These are phyloP conservation scores for Trichosporon faecale DNA, from an alignment of 1,284 basidiomycete species.

Conservation along the genomic window DNA sequence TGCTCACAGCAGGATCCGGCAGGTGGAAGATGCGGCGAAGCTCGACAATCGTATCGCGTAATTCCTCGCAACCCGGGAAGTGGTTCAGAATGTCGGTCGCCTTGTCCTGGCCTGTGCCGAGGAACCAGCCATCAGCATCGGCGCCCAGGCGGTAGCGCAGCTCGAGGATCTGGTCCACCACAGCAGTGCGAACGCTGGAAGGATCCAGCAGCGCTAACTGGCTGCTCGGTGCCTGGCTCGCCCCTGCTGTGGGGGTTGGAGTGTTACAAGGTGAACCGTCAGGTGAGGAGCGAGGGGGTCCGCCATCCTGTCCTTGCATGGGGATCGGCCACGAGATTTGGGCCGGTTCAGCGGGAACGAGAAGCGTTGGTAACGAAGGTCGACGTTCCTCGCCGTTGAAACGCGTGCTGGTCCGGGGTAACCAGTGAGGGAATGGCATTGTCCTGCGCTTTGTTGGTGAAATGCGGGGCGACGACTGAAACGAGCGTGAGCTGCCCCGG, in stretches of 20 bases:
- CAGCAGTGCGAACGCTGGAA: constrained; percentile 20
- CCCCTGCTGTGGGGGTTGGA: neutral
- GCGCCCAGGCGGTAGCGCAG: constrained; percentile 32
- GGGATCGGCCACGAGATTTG: constrained; percentile 9
- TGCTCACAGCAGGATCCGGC: neutral
- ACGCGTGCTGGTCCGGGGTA: constrained; percentile 21
- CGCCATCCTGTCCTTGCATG: neutral
- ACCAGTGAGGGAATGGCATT: constrained; percentile 27
- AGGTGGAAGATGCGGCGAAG: neutral
- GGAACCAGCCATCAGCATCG: constrained; percentile 35
- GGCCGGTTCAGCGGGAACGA: neutral
- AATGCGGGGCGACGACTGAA: constrained; percentile 14
- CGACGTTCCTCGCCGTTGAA: constrained; percentile 25
- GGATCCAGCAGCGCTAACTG: neutral
- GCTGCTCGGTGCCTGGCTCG: neutral
- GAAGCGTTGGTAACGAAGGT: constrained; percentile 34
- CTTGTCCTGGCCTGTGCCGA: constrained; percentile 31
- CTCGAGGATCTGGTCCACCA: constrained; percentile 31
- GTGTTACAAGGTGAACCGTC: neutral
- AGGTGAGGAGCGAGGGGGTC: neutral
- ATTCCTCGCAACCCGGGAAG: constrained; percentile 18
- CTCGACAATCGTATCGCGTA: constrained; percentile 19
- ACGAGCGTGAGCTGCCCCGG: neutral
- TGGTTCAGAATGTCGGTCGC: constrained; percentile 25
- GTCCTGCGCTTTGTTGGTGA: constrained; percentile 25